Evolutionary conservation across 352 stramenopile species (phyloP).

Genomic region (Pythium coloratum): DNA sequence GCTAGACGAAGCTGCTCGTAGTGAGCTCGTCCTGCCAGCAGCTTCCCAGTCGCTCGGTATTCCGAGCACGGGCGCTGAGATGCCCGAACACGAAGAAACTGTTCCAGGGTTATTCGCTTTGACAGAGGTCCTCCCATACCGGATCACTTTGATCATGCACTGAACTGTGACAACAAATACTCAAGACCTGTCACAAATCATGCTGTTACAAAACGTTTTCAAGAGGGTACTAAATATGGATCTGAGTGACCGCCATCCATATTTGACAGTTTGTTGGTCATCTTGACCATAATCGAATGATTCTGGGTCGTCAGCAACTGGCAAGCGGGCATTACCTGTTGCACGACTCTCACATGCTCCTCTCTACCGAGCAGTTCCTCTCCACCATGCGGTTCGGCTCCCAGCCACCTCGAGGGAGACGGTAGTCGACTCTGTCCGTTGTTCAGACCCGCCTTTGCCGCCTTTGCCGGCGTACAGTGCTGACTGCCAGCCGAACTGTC

Average conservation of each 20-base stretch:
- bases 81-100: slow-evolving; percentile 3
- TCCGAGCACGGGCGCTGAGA: neutral
- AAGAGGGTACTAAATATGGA: neutral
- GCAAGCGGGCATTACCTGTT: neutral
- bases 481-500: neutral
- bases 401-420: neutral
- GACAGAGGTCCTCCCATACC: neutral
- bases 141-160: neutral
- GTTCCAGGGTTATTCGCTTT: neutral
- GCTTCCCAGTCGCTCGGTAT: neutral
- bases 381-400: neutral
- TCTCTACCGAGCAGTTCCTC: neutral
- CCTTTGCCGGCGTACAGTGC: neutral
- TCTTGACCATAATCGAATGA: neutral
- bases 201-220: neutral
- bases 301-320: neutral
- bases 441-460: neutral
- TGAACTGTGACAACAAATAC: neutral
- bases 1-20: neutral
- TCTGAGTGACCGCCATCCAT: neutral
- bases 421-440: neutral
- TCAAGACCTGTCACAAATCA: neutral
- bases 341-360: neutral
- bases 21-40: slow-evolving; percentile 7
- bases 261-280: neutral